These are phyloP conservation scores for Starmerella davenportii DNA, from an alignment of 805 yeast genomes.

Conservation along the genomic window DNA sequence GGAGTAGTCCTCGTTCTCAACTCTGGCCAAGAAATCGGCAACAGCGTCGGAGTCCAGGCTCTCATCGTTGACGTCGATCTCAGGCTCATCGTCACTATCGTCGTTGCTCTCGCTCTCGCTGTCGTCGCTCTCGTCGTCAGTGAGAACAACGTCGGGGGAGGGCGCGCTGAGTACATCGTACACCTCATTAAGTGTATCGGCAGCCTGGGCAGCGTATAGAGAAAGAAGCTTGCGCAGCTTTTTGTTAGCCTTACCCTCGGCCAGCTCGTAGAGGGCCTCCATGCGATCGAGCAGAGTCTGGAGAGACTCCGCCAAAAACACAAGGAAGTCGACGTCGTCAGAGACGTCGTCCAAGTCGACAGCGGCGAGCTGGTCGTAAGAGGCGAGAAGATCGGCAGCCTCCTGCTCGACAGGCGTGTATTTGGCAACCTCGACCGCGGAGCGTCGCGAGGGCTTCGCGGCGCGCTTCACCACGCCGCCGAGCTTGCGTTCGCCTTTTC, in stretches of 20 bases:
- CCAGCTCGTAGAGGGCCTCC: slow-evolving; percentile 15
- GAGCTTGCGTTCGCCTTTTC: slow-evolving; percentile 1
- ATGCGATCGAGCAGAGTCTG: slow-evolving; percentile 17
- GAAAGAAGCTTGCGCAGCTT: slow-evolving; percentile 19
- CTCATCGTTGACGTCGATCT: slow-evolving; percentile 13
- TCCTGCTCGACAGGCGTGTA: slow-evolving; percentile 14
- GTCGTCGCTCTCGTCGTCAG: background rate
- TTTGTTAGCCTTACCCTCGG: slow-evolving; percentile 15
- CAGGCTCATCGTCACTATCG: slow-evolving; percentile 10
- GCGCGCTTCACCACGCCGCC: slow-evolving; percentile 9
- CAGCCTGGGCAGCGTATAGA: slow-evolving; percentile 16
- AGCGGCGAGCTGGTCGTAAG: slow-evolving; percentile 17
- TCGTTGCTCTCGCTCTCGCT: slow-evolving; percentile 5
- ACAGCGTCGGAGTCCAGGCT: slow-evolving; percentile 16
- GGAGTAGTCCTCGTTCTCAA: slow-evolving; percentile 8
- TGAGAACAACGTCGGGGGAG: no score
- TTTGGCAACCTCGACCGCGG: slow-evolving; percentile 4
- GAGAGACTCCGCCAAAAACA: slow-evolving; percentile 13
- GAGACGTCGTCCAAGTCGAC: slow-evolving; percentile 18
- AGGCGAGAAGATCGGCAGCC: slow-evolving; percentile 17
- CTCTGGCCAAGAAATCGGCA: slow-evolving; percentile 13
- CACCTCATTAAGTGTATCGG: slow-evolving; percentile 14
- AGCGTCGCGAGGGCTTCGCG: slow-evolving; percentile 1
- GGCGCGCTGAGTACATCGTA: background rate
- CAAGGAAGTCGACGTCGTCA: slow-evolving; percentile 17